A percentile compares a stretch with the other conserved stretches of the same genome.
phyloP scores from a whole-genome alignment of 2,329 filamentous ascomycete species.

The Fusarium brevicatenulatum region DNA sequence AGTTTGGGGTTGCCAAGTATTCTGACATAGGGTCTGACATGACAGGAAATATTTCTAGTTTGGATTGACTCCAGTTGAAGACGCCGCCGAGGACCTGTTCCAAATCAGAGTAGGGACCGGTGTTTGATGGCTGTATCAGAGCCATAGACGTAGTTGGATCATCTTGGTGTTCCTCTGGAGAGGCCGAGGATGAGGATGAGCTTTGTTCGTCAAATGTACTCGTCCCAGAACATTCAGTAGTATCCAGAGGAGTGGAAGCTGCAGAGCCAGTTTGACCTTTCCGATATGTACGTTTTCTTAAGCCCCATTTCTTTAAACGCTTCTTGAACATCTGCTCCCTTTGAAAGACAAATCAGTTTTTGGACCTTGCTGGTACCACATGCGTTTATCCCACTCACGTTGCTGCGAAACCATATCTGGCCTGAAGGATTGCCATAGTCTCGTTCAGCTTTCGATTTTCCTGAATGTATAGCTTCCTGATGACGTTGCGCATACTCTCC shows the following conservation, averaged over 20 bases:
- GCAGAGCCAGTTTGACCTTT: conserved; percentile 40
- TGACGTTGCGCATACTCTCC: conserved; percentile 47
- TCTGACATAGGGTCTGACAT: conserved; percentile 50
- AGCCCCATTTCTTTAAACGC: conserved; percentile 52
- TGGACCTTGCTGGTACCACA: background rate
- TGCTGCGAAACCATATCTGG: conserved; percentile 50
- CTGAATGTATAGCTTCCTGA: conserved; percentile 49
- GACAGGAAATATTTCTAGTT: conserved; percentile 45
- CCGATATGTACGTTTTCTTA: conserved; percentile 51
- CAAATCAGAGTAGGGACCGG: conserved; percentile 44
- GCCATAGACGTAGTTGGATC: conserved; percentile 26
- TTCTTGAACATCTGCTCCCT: conserved; percentile 56
- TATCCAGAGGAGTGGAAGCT: conserved; percentile 35
- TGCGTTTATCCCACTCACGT: conserved; percentile 46
- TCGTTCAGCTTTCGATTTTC: conserved; percentile 52
- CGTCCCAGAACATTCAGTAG: conserved; percentile 22
- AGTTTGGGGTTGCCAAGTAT: conserved; percentile 50
- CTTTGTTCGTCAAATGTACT: conserved; percentile 26
- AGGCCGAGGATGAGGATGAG: conserved; percentile 26
- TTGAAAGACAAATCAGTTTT: conserved; percentile 24
- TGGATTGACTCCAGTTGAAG: conserved; percentile 49
- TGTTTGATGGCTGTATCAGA: conserved; percentile 38
- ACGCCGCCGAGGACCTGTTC: conserved; percentile 50
- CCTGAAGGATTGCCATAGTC: conserved; percentile 50
- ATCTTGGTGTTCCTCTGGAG: conserved; percentile 25